phyloP scores from a whole-genome alignment of 768 basidiomycete genomes.

The Clitopilus passeckerianus region DNA sequence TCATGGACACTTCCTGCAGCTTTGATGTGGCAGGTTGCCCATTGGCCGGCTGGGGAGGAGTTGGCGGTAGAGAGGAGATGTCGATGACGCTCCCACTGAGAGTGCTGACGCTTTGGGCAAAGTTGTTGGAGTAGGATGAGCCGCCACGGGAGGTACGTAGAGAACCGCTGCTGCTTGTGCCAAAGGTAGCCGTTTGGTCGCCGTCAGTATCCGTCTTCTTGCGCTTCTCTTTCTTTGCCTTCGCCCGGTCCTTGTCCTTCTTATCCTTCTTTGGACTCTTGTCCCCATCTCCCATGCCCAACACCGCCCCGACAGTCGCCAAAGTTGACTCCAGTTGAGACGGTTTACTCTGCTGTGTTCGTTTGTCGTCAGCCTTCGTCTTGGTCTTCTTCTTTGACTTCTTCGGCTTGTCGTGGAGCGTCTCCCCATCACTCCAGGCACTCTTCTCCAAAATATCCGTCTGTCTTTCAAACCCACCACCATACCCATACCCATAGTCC shows the following conservation, averaged over 20 bases:
- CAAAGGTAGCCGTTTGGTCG: background rate
- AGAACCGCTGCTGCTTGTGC: background rate
- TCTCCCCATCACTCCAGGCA: background rate
- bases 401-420: background rate
- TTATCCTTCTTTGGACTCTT: background rate
- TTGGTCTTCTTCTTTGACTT: background rate
- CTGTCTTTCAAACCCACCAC: background rate
- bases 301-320: background rate
- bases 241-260: background rate
- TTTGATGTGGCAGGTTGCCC: background rate
- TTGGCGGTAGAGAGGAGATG: conserved; percentile 5
- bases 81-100: conserved; percentile 11
- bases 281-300: background rate
- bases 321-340: background rate
- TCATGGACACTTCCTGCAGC: background rate
- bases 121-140: background rate
- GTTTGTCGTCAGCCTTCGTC: background rate
- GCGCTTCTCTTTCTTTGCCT: background rate
- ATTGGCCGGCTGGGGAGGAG: background rate
- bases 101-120: background rate
- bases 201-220: background rate
- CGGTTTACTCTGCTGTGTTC: background rate
- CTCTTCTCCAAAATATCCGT: background rate
- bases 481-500: background rate
- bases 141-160: background rate